A percentile compares a stretch with the other conserved stretches of the same genome.
Evolutionary conservation across 1,284 basidiomycete genomes (phyloP).

Genomic region (Ustilago esculenta): DNA sequence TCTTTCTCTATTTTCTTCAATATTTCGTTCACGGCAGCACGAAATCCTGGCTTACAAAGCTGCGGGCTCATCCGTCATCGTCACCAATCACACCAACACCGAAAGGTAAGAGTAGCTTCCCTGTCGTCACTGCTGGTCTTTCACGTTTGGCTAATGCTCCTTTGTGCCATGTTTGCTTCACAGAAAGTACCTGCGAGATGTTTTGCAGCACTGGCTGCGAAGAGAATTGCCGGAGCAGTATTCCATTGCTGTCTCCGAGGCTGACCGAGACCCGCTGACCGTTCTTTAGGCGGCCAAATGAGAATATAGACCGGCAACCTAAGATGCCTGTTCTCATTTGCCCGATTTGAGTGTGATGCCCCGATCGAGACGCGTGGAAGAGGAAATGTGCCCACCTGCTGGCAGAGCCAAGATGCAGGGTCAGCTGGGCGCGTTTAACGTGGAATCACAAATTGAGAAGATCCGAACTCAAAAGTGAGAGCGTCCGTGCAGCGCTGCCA

Average conservation of each 20-base stretch:
- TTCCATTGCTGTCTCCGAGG: conserved; percentile 24
- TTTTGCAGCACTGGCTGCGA: conserved; percentile 44
- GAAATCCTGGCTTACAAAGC: conserved; percentile 62
- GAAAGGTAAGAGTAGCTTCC: conserved; percentile 49
- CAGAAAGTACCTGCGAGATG: conserved; percentile 51
- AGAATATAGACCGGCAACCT: background rate
- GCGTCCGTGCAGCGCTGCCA: conserved; percentile 14
- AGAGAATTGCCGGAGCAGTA: conserved; percentile 15
- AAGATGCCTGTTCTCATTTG: background rate
- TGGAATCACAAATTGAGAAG: conserved; percentile 27
- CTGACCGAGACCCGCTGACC: conserved; percentile 42
- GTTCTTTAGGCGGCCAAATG: conserved; percentile 44
- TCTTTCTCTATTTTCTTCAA: background rate
- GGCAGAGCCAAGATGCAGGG: too few species aligned
- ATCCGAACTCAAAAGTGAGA: conserved; percentile 10
- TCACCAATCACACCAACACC: conserved; percentile 63
- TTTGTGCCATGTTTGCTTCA: background rate
- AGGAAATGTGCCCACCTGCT: conserved; percentile 2
- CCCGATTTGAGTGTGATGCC: background rate
- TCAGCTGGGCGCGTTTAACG: too few species aligned
- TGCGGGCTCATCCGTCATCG: conserved; percentile 58
- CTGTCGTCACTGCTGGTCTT: too few species aligned
- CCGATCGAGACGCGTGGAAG: conserved; percentile 33
- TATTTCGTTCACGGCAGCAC: too few species aligned
- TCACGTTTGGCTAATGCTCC: too few species aligned